These are phyloP conservation scores for Platanthera zijinensis DNA, from an alignment of 106 monocot genomes.

Conservation along the genomic window DNA sequence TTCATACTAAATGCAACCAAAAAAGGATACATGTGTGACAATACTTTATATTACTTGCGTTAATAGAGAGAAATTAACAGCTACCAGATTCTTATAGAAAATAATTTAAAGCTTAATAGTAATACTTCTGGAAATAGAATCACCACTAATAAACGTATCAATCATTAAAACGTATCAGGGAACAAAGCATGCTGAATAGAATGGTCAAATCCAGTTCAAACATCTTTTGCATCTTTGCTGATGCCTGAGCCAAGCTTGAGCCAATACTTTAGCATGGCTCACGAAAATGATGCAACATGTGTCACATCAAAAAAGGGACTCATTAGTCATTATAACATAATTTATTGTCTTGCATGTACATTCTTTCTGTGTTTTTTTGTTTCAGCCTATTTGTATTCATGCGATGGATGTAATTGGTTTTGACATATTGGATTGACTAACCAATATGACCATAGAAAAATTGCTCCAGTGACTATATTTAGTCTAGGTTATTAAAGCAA, in stretches of 20 bases:
- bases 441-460: no score
- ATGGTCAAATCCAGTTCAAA: neutral
- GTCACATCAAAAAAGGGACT: no score
- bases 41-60: neutral
- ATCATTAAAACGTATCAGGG: neutral
- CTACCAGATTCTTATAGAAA: neutral
- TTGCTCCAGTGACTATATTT: no score
- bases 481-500: no score
- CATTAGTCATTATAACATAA: no score
- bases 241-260: neutral
- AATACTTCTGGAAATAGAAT: neutral
- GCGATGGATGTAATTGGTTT: no score
- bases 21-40: neutral
- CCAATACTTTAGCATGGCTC: neutral
- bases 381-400: no score
- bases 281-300: neutral
- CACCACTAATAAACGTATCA: neutral
- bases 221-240: neutral
- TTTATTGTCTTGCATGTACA: no score
- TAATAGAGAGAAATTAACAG: neutral
- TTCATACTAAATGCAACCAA: neutral
- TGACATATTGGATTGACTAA: no score
- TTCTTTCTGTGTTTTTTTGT: no score
- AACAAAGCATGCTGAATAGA: neutral
- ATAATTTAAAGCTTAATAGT: neutral